These are phyloP conservation scores for Lantana camara DNA, from an alignment of 257 asterid species.

Conservation along the genomic window DNA sequence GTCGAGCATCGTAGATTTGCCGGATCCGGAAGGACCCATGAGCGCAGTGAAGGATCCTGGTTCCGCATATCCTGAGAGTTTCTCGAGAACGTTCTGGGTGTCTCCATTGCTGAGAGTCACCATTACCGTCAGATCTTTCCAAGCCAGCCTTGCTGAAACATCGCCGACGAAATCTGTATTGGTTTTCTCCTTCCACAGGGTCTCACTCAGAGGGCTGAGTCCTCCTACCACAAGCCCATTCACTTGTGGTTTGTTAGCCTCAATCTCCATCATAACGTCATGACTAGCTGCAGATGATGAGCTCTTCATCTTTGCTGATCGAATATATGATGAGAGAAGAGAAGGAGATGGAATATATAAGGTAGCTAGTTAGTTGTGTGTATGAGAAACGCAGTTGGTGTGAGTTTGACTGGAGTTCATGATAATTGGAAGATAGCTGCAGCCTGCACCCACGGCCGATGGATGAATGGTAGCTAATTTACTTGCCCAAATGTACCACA, in stretches of 20 bases:
- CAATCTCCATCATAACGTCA: conserved; percentile 92
- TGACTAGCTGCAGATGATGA: conserved; percentile 30
- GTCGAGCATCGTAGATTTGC: conserved; percentile 87
- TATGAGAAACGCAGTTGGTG: conserved; percentile 36
- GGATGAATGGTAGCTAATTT: no score
- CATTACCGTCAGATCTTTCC: conserved; percentile 88
- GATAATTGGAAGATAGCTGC: conserved; percentile 2
- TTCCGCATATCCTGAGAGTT: conserved; percentile 83
- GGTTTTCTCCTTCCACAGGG: conserved; percentile 88
- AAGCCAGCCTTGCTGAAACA: conserved; percentile 83
- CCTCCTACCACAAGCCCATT: conserved; percentile 79
- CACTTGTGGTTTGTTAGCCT: conserved; percentile 70
- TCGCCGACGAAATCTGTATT: conserved; percentile 80
- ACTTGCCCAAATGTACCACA: no score
- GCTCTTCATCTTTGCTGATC: no score
- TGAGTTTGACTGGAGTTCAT: conserved; percentile 52
- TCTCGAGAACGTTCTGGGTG: conserved; percentile 77
- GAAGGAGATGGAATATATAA: no score
- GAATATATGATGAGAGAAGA: no score
- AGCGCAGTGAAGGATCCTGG: conserved; percentile 94
- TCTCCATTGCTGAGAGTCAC: conserved; percentile 80
- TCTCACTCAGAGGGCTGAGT: conserved; percentile 90
- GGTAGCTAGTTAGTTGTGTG: no score
- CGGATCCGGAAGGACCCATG: conserved; percentile 99
- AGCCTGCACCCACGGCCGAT: no score